Conservation (phyloP, 2,329 filamentous ascomycete species). For the Hypoxylon sp. region DNA sequence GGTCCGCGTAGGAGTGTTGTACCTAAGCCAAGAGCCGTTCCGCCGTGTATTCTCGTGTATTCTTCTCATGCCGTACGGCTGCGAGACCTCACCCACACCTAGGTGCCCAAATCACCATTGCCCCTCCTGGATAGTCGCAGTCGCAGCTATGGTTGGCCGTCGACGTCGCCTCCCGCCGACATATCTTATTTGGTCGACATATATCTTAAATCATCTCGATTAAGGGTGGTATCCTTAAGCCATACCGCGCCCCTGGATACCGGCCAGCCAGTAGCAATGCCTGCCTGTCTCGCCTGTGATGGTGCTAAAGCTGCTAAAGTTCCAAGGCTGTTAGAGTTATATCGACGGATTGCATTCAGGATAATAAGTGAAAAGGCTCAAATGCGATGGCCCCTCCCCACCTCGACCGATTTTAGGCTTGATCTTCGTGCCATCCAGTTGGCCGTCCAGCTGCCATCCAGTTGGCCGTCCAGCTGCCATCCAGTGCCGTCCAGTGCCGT, state of each 20-base stretch:
- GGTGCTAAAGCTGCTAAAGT: neutral
- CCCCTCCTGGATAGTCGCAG: neutral
- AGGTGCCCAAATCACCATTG: too few relatives aligned
- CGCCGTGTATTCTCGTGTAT: too few relatives aligned
- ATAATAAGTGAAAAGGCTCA: constrained; percentile 34
- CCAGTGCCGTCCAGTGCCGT: too few relatives aligned
- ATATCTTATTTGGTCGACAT: neutral
- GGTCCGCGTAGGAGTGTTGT: too few relatives aligned
- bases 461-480: too few relatives aligned
- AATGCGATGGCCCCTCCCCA: too few relatives aligned
- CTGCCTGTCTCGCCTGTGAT: neutral
- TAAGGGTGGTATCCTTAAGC: constrained; percentile 3
- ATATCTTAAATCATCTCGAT: constrained; percentile 11
- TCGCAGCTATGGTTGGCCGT: neutral
- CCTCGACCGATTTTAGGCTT: constrained; percentile 30
- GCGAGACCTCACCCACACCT: too few relatives aligned
- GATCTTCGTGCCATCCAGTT: too few relatives aligned
- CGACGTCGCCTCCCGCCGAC: neutral
- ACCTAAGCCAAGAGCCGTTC: too few relatives aligned
- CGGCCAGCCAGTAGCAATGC: neutral
- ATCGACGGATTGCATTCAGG: constrained; percentile 26
- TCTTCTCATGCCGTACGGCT: too few relatives aligned
- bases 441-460: too few relatives aligned
- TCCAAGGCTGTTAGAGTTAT: too few relatives aligned
- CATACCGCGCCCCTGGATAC: constrained; percentile 3